Conservation (phyloP, 2,329 filamentous ascomycete genomes). For the Diaporthe helianthi region DNA sequence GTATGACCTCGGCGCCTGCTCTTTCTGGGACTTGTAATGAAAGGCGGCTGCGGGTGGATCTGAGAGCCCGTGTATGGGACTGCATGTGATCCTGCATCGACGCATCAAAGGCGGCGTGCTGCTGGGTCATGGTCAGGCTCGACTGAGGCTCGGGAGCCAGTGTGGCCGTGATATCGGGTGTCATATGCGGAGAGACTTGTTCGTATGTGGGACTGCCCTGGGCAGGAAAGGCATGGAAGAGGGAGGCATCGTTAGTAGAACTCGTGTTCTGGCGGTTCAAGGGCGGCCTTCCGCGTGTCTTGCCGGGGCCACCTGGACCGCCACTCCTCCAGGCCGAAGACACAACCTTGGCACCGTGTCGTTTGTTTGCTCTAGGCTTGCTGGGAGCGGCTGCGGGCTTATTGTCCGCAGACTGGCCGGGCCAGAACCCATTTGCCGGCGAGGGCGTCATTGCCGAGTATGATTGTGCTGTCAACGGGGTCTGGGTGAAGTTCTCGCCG, state of each 20-base stretch:
- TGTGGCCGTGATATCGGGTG: not conserved
- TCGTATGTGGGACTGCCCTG: constrained; percentile 49
- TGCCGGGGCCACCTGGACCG: constrained; percentile 67
- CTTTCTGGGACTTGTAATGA: constrained; percentile 66
- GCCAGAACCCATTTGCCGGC: constrained; percentile 60
- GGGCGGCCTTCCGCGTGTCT: constrained; percentile 80
- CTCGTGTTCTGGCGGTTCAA: constrained; percentile 62
- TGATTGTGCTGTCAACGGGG: constrained; percentile 74
- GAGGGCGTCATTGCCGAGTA: constrained; percentile 78
- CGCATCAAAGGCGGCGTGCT: constrained; percentile 16
- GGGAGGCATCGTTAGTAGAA: constrained; percentile 51
- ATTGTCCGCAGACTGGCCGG: constrained; percentile 63
- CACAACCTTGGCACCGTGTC: constrained; percentile 83
- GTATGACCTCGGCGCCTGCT: constrained; percentile 42
- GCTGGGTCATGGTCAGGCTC: constrained; percentile 11
- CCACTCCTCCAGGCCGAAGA: constrained; percentile 87
- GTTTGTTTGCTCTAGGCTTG: constrained; percentile 60
- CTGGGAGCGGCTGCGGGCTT: constrained; percentile 77
- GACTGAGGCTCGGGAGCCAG: constrained; percentile 17
- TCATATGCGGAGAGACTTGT: constrained; percentile 25
- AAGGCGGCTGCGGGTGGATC: constrained; percentile 56
- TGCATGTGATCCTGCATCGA: constrained; percentile 24
- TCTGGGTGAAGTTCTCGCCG: constrained; percentile 62
- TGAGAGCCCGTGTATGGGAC: constrained; percentile 29
- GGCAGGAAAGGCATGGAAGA: constrained; percentile 71